phyloP scores from a whole-genome alignment of 2,329 filamentous ascomycete genomes.

The Fusarium metavorans region DNA sequence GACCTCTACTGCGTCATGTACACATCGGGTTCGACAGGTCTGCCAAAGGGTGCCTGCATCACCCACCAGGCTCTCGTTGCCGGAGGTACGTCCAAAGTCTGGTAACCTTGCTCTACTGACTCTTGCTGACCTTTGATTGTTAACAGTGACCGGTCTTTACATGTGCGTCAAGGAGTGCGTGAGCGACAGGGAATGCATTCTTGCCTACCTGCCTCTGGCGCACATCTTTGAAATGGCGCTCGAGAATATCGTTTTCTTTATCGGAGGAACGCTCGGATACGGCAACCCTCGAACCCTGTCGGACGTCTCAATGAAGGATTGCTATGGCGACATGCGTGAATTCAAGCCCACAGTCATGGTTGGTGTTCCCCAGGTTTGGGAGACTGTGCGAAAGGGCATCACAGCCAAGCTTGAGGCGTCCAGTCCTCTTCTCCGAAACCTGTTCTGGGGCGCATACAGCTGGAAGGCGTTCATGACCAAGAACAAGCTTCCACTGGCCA shows the following conservation, averaged over 20 bases:
- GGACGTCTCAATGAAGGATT: constrained; percentile 88
- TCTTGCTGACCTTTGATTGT: constrained; percentile 22
- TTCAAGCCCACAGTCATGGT: constrained; percentile 90
- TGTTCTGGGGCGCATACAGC: constrained; percentile 79
- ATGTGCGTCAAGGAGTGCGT: constrained; percentile 83
- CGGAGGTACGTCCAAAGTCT: constrained; percentile 62
- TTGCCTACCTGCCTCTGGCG: constrained; percentile 93
- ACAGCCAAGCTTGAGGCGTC: constrained; percentile 80
- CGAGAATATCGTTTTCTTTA: constrained; percentile 89
- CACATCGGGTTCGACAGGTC: constrained; percentile 90
- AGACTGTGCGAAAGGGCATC: constrained; percentile 96
- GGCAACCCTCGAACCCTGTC: constrained; percentile 91
- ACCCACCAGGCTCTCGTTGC: constrained; percentile 85
- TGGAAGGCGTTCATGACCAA: constrained; percentile 70
- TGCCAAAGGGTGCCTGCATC: constrained; percentile 89
- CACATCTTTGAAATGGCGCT: constrained; percentile 98
- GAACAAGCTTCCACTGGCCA: constrained; percentile 73
- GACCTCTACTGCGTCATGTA: constrained; percentile 89
- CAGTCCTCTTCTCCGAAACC: constrained; percentile 75
- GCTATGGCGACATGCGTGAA: constrained; percentile 92
- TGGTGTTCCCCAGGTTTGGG: constrained; percentile 96
- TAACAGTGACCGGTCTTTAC: constrained; percentile 79
- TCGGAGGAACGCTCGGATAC: constrained; percentile 93
- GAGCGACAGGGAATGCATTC: constrained; percentile 79
- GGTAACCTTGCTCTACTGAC: constrained; percentile 1